Evolutionary conservation across 2,329 filamentous ascomycete species (phyloP).

Genomic region (Colletotrichum sp.): DNA sequence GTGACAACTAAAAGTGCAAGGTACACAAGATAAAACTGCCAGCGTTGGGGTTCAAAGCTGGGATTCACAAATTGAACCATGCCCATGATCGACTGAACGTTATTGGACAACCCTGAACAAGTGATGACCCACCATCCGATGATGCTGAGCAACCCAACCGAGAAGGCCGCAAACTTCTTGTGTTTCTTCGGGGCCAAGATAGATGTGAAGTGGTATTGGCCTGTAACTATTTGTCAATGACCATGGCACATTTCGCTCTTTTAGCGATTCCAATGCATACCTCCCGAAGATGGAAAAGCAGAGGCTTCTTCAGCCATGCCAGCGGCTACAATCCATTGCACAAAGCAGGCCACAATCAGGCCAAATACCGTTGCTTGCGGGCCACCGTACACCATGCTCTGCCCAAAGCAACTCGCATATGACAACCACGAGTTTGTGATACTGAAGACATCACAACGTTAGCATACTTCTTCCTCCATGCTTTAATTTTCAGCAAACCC

Average conservation of each 20-base stretch:
- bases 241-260: background rate
- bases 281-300: conserved; percentile 17
- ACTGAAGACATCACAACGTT: background rate
- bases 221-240: background rate
- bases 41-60: conserved; percentile 12
- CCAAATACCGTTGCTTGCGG: conserved; percentile 22
- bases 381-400: conserved; percentile 16
- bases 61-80: conserved; percentile 21
- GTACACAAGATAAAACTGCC: conserved; percentile 23
- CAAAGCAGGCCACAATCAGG: conserved; percentile 22
- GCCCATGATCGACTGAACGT: conserved; percentile 22
- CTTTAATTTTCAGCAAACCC: background rate
- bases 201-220: conserved; percentile 25
- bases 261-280: background rate
- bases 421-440: conserved; percentile 24
- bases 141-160: conserved; percentile 17
- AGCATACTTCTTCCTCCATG: background rate
- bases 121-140: conserved; percentile 25
- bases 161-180: conserved; percentile 18
- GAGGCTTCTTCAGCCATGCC: conserved; percentile 24
- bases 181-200: conserved; percentile 21
- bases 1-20: conserved; percentile 20
- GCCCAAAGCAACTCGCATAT: conserved; percentile 23
- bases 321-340: conserved; percentile 22
- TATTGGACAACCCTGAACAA: conserved; percentile 24